phyloP scores from a whole-genome alignment of 495 filamentous ascomycete genomes.

The Hypoxylon trugodes region DNA sequence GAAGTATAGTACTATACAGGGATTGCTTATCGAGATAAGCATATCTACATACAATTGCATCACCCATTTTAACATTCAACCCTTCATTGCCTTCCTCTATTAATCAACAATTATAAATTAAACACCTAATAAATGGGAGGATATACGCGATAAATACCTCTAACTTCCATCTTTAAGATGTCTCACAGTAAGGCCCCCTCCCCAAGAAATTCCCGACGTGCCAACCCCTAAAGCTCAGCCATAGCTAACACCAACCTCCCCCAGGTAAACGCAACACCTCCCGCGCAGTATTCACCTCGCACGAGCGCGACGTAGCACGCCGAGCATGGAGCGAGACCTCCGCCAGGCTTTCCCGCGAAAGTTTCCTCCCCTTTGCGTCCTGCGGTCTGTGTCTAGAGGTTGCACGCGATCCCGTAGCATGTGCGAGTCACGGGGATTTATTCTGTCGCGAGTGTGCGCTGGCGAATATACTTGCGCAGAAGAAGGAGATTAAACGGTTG shows the following conservation, averaged over 20 bases:
- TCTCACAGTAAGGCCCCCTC: constrained; percentile 61
- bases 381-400: constrained; percentile 90
- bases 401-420: constrained; percentile 80
- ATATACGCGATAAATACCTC: not conserved
- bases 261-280: constrained; percentile 93
- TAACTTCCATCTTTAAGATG: constrained; percentile 49
- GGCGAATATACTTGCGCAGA: constrained; percentile 86
- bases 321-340: constrained; percentile 80
- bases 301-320: constrained; percentile 85
- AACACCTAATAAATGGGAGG: not conserved
- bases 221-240: not conserved
- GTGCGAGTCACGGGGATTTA: constrained; percentile 82
- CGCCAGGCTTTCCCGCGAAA: constrained; percentile 89
- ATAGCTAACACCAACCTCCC: constrained; percentile 28
- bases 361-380: constrained; percentile 90
- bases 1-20: not conserved
- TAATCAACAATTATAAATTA: no score
- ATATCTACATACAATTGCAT: not conserved
- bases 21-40: not conserved
- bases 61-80: not conserved
- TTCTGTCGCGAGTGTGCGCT: constrained; percentile 97
- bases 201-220: not conserved
- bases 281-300: constrained; percentile 92
- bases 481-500: constrained; percentile 88
- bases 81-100: not conserved